Conservation (phyloP, 2,329 filamentous ascomycete genomes). For the Ambrosiella cleistominuta region DNA sequence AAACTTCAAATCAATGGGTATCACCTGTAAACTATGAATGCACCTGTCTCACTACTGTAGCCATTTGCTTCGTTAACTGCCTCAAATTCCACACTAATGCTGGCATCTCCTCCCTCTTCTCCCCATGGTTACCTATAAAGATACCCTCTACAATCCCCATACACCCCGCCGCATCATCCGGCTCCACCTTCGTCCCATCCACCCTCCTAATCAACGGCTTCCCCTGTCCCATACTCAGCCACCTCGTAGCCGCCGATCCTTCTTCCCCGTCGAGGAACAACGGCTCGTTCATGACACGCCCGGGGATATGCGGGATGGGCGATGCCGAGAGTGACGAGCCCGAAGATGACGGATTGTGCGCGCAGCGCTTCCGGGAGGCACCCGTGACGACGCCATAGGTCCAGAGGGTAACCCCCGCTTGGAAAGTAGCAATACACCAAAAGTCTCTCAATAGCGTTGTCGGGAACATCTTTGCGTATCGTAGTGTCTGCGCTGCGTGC, state of each 20-base stretch:
- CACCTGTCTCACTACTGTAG: slow-evolving; percentile 26
- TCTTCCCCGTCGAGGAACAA: slow-evolving; percentile 42
- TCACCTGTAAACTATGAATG: background rate
- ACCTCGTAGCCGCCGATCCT: slow-evolving; percentile 34
- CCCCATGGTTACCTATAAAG: slow-evolving; percentile 33
- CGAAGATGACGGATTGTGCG: slow-evolving; percentile 23
- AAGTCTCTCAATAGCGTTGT: slow-evolving; percentile 42
- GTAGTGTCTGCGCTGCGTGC: slow-evolving; percentile 50
- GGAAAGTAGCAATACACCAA: slow-evolving; percentile 50
- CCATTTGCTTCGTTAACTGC: slow-evolving; percentile 43
- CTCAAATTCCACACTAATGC: slow-evolving; percentile 52
- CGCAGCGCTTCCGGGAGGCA: slow-evolving; percentile 17
- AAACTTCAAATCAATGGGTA: background rate
- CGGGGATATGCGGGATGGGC: slow-evolving; percentile 11
- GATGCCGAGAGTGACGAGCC: too few species aligned
- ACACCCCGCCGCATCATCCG: slow-evolving; percentile 39
- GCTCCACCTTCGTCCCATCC: slow-evolving; percentile 21
- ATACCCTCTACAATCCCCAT: slow-evolving; percentile 42
- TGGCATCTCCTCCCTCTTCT: slow-evolving; percentile 28
- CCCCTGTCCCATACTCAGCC: slow-evolving; percentile 37
- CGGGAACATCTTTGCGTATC: slow-evolving; percentile 38
- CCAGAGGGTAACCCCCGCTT: slow-evolving; percentile 52
- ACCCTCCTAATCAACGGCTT: slow-evolving; percentile 29
- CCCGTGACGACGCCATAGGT: slow-evolving; percentile 42
- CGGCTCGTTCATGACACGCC: slow-evolving; percentile 21